A percentile compares a stretch with the other conserved stretches of the same genome.
Evolutionary conservation across 345 rosid species (phyloP).

Genomic region (Punica granatum): DNA sequence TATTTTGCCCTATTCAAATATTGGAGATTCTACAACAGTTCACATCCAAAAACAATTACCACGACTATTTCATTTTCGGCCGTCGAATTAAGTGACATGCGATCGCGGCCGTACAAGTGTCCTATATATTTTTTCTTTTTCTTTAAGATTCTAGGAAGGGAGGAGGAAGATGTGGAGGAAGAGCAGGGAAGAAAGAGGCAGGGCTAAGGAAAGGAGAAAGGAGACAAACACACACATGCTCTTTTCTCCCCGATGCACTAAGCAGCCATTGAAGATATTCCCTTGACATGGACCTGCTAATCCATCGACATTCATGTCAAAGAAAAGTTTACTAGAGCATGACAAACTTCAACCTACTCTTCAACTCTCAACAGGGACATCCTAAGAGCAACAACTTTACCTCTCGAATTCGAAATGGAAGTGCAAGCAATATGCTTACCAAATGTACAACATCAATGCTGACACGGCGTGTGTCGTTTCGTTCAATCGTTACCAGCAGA

Average conservation of each 20-base stretch:
- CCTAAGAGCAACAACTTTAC: slow-evolving; percentile 28
- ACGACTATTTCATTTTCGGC: too few species aligned
- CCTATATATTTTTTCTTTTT: too few species aligned
- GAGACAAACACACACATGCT: too few species aligned
- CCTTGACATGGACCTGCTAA: slow-evolving; percentile 99
- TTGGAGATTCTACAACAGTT: too few species aligned
- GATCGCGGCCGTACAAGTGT: too few species aligned
- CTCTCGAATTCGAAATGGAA: slow-evolving; percentile 21
- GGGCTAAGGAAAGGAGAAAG: slow-evolving; percentile 95
- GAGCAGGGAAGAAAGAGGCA: slow-evolving; percentile 82
- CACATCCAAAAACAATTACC: too few species aligned
- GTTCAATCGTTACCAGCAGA: slow-evolving; percentile 84
- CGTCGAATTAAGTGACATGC: too few species aligned
- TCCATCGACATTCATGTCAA: slow-evolving; percentile 96
- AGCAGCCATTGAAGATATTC: slow-evolving; percentile 97
- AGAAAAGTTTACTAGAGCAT: slow-evolving; percentile 49
- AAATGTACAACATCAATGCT: slow-evolving; percentile 96
- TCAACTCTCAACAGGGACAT: slow-evolving; percentile 34
- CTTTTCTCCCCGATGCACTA: slow-evolving; percentile 96
- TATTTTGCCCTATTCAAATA: too few species aligned
- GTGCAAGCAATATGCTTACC: slow-evolving; percentile 46
- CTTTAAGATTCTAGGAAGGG: too few species aligned
- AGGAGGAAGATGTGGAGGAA: slow-evolving; percentile 70
- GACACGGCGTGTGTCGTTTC: slow-evolving; percentile 89
- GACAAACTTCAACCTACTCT: slow-evolving; percentile 69